Percentiles rank a stretch among this genome's conserved stretches.
Evolutionary conservation across 2,329 filamentous ascomycete species (phyloP).

Genomic region (Ascochyta koolunga): DNA sequence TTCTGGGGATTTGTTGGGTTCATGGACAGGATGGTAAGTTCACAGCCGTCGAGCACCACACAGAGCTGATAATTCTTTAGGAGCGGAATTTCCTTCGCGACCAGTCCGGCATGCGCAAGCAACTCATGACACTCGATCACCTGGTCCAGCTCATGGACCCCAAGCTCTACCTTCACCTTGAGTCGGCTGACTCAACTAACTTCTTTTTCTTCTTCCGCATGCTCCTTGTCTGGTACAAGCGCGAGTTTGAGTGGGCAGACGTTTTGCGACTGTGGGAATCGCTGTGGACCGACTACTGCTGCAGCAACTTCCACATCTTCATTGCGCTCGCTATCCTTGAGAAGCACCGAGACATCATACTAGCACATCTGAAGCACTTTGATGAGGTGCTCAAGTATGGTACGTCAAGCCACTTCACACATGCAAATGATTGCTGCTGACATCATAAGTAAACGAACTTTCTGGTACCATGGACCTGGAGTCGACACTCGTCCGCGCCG

Average conservation of each 20-base stretch:
- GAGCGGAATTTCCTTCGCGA: slow-evolving; percentile 95
- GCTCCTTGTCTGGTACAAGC: slow-evolving; percentile 98
- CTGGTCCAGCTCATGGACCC: slow-evolving; percentile 97
- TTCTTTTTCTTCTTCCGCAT: slow-evolving; percentile 99
- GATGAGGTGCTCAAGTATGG: slow-evolving; percentile 97
- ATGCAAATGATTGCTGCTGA: slow-evolving; percentile 11
- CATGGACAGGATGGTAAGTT: slow-evolving; percentile 85
- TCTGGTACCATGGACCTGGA: slow-evolving; percentile 91
- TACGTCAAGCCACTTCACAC: slow-evolving; percentile 52
- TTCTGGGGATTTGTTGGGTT: slow-evolving; percentile 97
- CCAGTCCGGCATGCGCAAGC: slow-evolving; percentile 93
- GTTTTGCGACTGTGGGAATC: slow-evolving; percentile 88
- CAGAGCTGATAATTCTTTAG: slow-evolving; percentile 39
- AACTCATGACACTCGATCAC: slow-evolving; percentile 89
- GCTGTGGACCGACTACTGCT: slow-evolving; percentile 91
- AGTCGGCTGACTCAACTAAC: slow-evolving; percentile 92
- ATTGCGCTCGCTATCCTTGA: slow-evolving; percentile 92
- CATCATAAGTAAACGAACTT: slow-evolving; percentile 80
- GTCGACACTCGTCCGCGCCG: slow-evolving; percentile 83
- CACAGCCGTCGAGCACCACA: no score
- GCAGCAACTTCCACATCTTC: slow-evolving; percentile 91
- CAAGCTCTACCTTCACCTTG: slow-evolving; percentile 86
- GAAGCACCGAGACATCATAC: slow-evolving; percentile 94
- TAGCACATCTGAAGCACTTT: slow-evolving; percentile 91
- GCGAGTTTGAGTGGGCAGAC: slow-evolving; percentile 90